Percentiles rank a stretch among this genome's conserved stretches.
Conservation (phyloP, 495 filamentous ascomycete species). For the Saxophila tyrrhenica region DNA sequence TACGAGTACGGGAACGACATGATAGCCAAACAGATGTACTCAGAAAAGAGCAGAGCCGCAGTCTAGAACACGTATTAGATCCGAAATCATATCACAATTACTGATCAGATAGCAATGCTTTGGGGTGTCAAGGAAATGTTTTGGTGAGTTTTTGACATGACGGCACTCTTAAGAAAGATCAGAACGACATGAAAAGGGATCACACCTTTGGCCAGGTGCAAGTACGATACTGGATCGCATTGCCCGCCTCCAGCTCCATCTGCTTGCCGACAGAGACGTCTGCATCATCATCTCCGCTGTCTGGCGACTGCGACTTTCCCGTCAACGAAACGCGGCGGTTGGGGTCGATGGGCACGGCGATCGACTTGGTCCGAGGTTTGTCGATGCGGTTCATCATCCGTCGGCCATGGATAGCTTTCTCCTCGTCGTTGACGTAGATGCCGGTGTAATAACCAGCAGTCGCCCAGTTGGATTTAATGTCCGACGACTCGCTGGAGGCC, state of each 20-base stretch:
- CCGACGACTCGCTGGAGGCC: no score
- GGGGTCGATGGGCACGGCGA: not conserved
- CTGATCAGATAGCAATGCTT: no score
- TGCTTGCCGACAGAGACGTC: slow-evolving; percentile 53
- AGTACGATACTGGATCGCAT: slow-evolving; percentile 76
- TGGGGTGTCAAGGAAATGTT: not conserved
- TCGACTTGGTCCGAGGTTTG: slow-evolving; percentile 11
- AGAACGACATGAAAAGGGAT: slow-evolving; percentile 6
- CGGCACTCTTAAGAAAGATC: not conserved
- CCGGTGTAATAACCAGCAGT: slow-evolving; percentile 20
- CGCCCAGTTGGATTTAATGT: no score
- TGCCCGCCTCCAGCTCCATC: slow-evolving; percentile 62
- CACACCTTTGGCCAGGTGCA: slow-evolving; percentile 82
- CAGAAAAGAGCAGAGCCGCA: slow-evolving; percentile 73
- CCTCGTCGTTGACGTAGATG: no score
- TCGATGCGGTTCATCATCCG: slow-evolving; percentile 27
- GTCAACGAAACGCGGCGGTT: slow-evolving; percentile 15
- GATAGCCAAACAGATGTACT: slow-evolving; percentile 88
- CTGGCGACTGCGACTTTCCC: slow-evolving; percentile 18
- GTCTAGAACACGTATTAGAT: slow-evolving; percentile 41
- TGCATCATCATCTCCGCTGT: slow-evolving; percentile 28
- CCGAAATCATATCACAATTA: no score
- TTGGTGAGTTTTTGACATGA: not conserved
- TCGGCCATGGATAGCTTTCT: no score
- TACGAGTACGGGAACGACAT: slow-evolving; percentile 93